Conservation (phyloP, 78 protist species). For the Chrysochromulina parva region DNA sequence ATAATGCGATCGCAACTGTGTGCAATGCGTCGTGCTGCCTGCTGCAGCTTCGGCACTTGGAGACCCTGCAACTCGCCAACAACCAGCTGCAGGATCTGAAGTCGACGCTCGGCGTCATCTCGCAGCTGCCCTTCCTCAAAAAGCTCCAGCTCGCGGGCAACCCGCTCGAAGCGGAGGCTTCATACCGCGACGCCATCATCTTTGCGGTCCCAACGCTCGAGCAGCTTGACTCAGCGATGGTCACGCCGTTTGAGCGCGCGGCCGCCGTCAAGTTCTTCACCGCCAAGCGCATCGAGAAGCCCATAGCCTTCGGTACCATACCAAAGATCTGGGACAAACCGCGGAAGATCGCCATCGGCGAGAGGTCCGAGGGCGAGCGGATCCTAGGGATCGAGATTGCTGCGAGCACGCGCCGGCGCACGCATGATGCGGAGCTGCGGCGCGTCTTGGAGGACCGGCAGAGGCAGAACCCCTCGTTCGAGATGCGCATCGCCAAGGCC, state of each 20-base stretch:
- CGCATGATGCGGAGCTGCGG: no score
- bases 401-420: no score
- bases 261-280: not conserved
- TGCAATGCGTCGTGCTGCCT: not conserved
- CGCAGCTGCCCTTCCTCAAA: not conserved
- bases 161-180: not conserved
- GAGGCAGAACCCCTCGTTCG: no score
- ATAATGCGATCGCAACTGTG: not conserved
- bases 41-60: not conserved
- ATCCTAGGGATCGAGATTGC: no score
- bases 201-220: not conserved
- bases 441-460: no score
- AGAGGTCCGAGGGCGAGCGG: no score
- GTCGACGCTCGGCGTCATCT: not conserved
- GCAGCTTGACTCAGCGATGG: not conserved
- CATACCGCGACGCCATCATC: conserved; percentile 6
- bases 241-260: not conserved
- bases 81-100: not conserved
- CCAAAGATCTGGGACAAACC: not conserved
- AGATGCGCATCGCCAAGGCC: no score
- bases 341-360: no score
- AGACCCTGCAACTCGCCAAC: not conserved
- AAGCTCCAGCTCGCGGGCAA: not conserved
- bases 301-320: not conserved
- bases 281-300: not conserved